Percentiles rank a stretch among this genome's conserved stretches.
phyloP scores from a whole-genome alignment of 495 filamentous ascomycete genomes.

The Podospora anserina region DNA sequence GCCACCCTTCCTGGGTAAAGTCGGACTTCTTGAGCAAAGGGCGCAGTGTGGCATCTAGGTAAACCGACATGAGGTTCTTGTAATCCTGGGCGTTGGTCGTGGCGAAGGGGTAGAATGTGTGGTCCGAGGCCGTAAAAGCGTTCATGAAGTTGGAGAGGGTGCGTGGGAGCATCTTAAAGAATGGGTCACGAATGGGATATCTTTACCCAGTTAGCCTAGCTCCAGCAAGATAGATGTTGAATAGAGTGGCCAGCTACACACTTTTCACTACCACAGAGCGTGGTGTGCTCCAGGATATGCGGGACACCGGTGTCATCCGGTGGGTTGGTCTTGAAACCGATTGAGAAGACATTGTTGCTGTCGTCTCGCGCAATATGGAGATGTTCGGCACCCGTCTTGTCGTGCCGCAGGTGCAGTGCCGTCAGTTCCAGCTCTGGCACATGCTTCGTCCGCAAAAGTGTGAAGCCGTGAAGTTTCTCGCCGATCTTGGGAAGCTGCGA shows the following conservation, averaged over 20 bases:
- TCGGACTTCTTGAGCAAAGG: constrained; percentile 86
- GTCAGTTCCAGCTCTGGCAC: constrained; percentile 92
- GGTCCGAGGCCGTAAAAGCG: constrained; percentile 90
- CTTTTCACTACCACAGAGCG: constrained; percentile 95
- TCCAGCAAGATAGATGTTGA: neutral
- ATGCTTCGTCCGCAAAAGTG: constrained; percentile 78
- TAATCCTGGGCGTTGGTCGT: constrained; percentile 97
- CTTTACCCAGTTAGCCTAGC: constrained; percentile 40
- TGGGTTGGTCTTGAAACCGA: constrained; percentile 98
- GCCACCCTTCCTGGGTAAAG: constrained; percentile 95
- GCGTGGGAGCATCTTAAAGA: constrained; percentile 98
- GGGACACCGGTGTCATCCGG: constrained; percentile 94
- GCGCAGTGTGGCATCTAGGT: constrained; percentile 88
- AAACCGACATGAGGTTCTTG: constrained; percentile 92
- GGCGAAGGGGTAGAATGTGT: constrained; percentile 97
- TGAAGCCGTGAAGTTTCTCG: constrained; percentile 89
- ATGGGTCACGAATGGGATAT: constrained; percentile 93
- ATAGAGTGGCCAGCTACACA: constrained; percentile 37
- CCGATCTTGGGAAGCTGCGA: constrained; percentile 70
- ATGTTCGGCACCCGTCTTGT: constrained; percentile 92
- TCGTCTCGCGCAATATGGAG: constrained; percentile 92
- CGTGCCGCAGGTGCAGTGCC: constrained; percentile 82
- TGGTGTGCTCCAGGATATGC: constrained; percentile 96
- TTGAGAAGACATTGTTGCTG: constrained; percentile 98
- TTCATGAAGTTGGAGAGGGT: constrained; percentile 99